A percentile compares a stretch with the other conserved stretches of the same genome.
Conservation (phyloP, 1,284 basidiomycete species). For the Schizophyllum commune region DNA sequence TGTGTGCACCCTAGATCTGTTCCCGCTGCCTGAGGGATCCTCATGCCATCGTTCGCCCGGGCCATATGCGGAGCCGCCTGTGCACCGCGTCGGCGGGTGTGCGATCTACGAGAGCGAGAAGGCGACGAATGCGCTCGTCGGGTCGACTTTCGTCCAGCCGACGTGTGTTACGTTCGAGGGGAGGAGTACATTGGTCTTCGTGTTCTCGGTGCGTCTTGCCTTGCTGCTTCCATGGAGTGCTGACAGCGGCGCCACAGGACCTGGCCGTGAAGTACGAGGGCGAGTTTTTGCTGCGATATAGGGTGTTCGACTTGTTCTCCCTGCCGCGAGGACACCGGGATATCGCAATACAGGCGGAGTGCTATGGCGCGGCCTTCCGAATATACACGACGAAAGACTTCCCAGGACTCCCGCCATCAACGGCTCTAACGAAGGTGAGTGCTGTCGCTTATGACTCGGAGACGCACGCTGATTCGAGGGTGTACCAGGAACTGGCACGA, state of each 20-base stretch:
- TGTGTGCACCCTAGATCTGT: conserved; percentile 55
- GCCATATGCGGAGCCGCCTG: conserved; percentile 6
- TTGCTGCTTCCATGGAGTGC: neutral
- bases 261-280: conserved; percentile 63
- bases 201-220: conserved; percentile 51
- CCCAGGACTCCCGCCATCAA: conserved; percentile 64
- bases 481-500: conserved; percentile 1
- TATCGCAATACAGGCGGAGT: conserved; percentile 55
- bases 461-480: conserved; percentile 15
- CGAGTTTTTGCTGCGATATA: conserved; percentile 56
- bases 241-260: conserved; percentile 31
- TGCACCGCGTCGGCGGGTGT: neutral
- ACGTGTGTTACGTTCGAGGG: conserved; percentile 51
- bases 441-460: neutral
- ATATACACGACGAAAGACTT: conserved; percentile 78
- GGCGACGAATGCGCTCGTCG: conserved; percentile 45
- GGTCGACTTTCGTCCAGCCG: conserved; percentile 58
- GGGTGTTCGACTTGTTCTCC: conserved; percentile 61
- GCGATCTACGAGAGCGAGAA: neutral
- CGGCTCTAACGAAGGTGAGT: conserved; percentile 64
- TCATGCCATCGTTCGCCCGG: conserved; percentile 10
- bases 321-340: conserved; percentile 12
- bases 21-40: conserved; percentile 27
- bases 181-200: conserved; percentile 56
- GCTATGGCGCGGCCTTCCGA: conserved; percentile 58